Evolutionary conservation across 2,329 filamentous ascomycete species (phyloP).

Genomic region (Chaetothyriales sp.): DNA sequence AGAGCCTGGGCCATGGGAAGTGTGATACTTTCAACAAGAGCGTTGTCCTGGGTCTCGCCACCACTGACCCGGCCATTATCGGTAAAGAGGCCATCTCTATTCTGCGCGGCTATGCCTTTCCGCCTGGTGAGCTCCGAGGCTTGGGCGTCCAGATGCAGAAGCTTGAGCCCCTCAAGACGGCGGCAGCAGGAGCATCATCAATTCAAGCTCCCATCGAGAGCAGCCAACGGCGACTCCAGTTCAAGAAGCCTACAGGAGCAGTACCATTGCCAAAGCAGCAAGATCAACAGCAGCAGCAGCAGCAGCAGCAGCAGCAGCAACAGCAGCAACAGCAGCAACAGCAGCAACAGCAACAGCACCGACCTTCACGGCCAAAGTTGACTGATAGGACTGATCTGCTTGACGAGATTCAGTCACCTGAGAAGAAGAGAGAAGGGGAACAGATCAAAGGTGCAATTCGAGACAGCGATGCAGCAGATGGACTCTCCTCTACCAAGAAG

Average conservation of each 20-base stretch:
- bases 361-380: conserved; percentile 15
- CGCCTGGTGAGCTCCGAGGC: conserved; percentile 81
- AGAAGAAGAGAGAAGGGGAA: conserved; percentile 18
- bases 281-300: too few species aligned
- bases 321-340: too few species aligned
- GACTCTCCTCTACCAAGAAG: conserved; percentile 40
- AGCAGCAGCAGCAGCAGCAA: too few species aligned
- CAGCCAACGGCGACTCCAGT: conserved; percentile 66
- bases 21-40: conserved; percentile 94
- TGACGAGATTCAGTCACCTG: conserved; percentile 34
- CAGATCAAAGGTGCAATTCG: conserved; percentile 17
- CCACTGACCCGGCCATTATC: conserved; percentile 55
- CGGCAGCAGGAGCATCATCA: neutral
- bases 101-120: conserved; percentile 65
- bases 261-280: too few species aligned
- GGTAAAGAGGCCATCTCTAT: conserved; percentile 75
- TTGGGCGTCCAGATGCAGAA: conserved; percentile 89
- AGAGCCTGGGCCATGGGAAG: conserved; percentile 87
- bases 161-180: conserved; percentile 59
- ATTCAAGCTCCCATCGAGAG: conserved; percentile 35
- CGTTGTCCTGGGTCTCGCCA: conserved; percentile 64
- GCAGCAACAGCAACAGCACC: too few species aligned
- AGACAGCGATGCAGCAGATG: conserved; percentile 18
- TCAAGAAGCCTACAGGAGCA: conserved; percentile 40
- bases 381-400: conserved; percentile 30